Evolutionary conservation across 2,329 filamentous ascomycete genomes (phyloP), one percentile per base, ranked within the genome.

Genomic region (Penicillium sp.): DNA sequence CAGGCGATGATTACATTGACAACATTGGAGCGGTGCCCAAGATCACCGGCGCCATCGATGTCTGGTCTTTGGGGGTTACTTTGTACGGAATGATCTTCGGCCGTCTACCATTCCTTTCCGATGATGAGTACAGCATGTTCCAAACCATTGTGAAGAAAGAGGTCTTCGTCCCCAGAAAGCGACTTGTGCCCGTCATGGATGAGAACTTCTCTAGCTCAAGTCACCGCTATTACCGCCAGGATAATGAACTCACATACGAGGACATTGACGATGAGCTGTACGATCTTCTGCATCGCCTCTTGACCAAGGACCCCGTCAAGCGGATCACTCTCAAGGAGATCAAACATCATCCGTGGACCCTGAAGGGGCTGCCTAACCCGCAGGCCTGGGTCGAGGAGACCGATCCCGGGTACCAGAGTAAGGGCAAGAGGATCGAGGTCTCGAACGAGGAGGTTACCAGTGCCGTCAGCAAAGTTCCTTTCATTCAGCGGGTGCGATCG

Each of bases 11-110:
- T 52, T 76, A 74, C 46, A 66, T 71, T 40, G 62, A 69, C 60
- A 67, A 70, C 59, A 82, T 78, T 62, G 86, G 79, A 61, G 63
- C 60, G 6, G 56, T 67, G 1, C 89, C 79, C 56, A 91, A 78
- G 72, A 84, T 98, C 36, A 95, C 90, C 4, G 88, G 89, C 59
- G 88, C 94, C 60, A 95, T 98, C 57, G 93, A 98, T 63, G 85
- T 98, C 12, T 98, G 93, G 93, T 95, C 93, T 9, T 76, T 98
- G 24, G 93, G 93, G 24, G 89, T 98, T 18, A 98, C 93, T 0
- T 79, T 98, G 2, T 98, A 96, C 70, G 95, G 91, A 63, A 83
- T 98, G 66, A 83, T 98, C 47, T 98, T 86, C 65, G 93, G 90
- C 11, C 88, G 93, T 45, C 88, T 96, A 36, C 93, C 93, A 0